Base-by-base conservation (phyloP, 306 rosid species). In the Castanea crenata region DNA sequence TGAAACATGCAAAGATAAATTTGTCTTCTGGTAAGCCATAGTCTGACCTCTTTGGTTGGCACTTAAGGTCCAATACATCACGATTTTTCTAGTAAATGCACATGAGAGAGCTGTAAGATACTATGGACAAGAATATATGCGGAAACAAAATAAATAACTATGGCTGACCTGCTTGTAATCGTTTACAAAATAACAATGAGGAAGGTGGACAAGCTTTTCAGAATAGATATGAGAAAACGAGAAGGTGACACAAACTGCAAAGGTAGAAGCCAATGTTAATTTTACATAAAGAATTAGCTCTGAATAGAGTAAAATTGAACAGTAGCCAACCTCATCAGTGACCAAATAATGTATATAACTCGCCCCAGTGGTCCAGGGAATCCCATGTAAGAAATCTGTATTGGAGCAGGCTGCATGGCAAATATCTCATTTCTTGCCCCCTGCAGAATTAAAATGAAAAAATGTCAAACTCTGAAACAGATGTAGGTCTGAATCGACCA, bases 301-400 rank as follows among this genome's bases (percentile, higher is more conserved):
- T 38, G 58, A 55, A 29, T 10, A 16, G 74, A 29, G 46, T 15
- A 72, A 9, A 56, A 70, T 35, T 56, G 12, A 29, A 46, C 51
- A 74, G n/a, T 14, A 27, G 73, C 89, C 46, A 13, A 92, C 98
- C 93, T 94, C 98, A 89, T 94, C 98, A 13, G 97, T 89, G 78
- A 94, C 93, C 59, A 94, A 85, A 80, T 94, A 94, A 75, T 94
- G 92, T 69, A 94, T 92, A 84, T 92, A 94, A 81, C 74, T 80
- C 58, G 99, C 99, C 58, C 99, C 99, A 0, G 99, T 96, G 65
- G 98, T 96, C 71, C 99, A 56, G 99, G 99, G 85, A 96, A 96
- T 16, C 99, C 99, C 99, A 96, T 96, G 71, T 96, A 96, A 78
- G 99, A 96, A 81, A 96, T 98, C 87, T 96, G 99, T 85, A 96